Evolutionary conservation across 1,284 basidiomycete genomes (phyloP), one percentile per base, ranked within the genome.

Genomic region (Anthracocystis setariae): DNA sequence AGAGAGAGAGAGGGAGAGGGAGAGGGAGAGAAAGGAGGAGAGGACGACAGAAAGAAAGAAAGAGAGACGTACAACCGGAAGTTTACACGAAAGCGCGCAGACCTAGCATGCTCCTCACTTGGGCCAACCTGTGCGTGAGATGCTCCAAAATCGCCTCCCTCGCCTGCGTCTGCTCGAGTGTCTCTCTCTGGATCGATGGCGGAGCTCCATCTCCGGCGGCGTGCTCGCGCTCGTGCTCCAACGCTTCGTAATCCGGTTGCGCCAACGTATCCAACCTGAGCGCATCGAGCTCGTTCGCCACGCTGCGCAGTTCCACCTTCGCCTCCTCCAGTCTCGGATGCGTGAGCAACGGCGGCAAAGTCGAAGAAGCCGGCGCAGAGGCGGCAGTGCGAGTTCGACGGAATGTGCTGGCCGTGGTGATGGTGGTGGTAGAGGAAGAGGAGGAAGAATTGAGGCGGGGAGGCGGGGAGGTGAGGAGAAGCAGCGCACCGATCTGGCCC

Each of bases 401-500:
- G 3, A 12, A 35, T 35, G n/a, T 48, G 33, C 58, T 45, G 18
- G 20, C 29, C 38, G 27, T 18, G 23, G n/a, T 48, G 33, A 50
- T 45, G 18, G 20, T 23, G 44, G 27, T 18, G 23, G 37, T 38
- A 15, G 12, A 18, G 37, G 49, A 20, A 18, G 53, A 25, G 25
- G 44, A 2, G 39, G 45, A 12, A 21, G 44, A 1, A 25, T 37
- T 15, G 35, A 37, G 13, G 15, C 35, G 46, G 12, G 18, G 49
- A n/a, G 45, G 47, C 18, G n/a, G 38, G 29, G 44, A 55, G 54
- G 39, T 37, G 17, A 74, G 42, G n/a, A 87, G 83, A 23, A 88
- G 83, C 7, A 91, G 77, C 0, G 88, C 89, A 20, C 88, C 86
- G 0, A 88, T 85, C 18, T 86, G 83, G 2, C 92, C 92, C 13